Evolutionary conservation across 305 asterid species (phyloP).

Genomic region (Rubia tinctorum): DNA sequence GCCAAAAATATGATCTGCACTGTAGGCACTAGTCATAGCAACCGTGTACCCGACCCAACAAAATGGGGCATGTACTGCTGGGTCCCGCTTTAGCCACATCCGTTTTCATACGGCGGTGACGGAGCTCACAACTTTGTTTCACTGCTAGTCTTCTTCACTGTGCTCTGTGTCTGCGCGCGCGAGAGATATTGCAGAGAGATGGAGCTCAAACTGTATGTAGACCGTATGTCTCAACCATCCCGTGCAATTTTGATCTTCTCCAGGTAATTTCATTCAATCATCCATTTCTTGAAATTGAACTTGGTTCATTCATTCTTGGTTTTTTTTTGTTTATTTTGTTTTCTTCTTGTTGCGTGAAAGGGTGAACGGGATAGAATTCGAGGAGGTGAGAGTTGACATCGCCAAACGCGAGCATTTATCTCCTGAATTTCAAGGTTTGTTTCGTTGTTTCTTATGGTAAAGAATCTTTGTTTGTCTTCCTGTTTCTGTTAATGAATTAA

Average conservation of each 20-base stretch:
- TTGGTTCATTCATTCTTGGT: not conserved
- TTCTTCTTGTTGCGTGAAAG: conserved; percentile 26
- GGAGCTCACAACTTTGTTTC: not conserved
- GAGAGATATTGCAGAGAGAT: conserved; percentile 14
- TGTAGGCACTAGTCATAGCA: no score
- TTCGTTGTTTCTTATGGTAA: not conserved
- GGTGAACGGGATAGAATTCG: conserved; percentile 62
- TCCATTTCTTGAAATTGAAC: not conserved
- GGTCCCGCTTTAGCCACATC: not conserved
- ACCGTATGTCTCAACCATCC: conserved; percentile 81
- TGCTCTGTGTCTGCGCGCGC: not conserved
- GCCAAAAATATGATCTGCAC: no score
- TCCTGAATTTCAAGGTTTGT: conserved; percentile 13
- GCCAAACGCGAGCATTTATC: conserved; percentile 39
- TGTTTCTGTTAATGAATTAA: not conserved
- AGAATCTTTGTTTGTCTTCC: not conserved
- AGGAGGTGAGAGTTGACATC: conserved; percentile 61
- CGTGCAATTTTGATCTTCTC: conserved; percentile 74
- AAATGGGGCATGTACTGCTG: not conserved
- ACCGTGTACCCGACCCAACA: not conserved
- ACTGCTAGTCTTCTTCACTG: not conserved
- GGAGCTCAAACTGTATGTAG: conserved; percentile 56
- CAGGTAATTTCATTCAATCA: conserved; percentile 7
- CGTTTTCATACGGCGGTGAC: not conserved
- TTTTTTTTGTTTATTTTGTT: not conserved